phyloP scores from a whole-genome alignment of 441 rosid species.

The Gossypium davidsonii region DNA sequence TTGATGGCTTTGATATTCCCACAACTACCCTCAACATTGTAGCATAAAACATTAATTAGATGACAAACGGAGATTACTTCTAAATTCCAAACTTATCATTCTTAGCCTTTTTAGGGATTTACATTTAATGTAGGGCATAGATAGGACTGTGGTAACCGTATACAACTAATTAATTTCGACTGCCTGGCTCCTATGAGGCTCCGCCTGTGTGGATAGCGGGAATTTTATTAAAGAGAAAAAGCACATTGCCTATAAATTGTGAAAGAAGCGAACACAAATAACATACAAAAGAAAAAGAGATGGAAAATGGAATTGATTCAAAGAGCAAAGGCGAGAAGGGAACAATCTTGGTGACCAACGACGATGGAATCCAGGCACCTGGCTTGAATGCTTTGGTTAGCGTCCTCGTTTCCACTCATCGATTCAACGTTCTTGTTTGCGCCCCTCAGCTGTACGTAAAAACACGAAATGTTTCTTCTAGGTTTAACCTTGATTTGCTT shows the following conservation, averaged over 20 bases:
- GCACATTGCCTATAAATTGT: neutral
- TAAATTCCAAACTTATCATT: too few species aligned
- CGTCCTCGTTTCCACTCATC: conserved; percentile 58
- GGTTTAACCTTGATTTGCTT: neutral
- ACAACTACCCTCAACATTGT: too few species aligned
- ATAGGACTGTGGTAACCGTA: too few species aligned
- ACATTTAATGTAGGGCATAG: too few species aligned
- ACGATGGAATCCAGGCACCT: conserved; percentile 81
- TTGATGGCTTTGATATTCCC: too few species aligned
- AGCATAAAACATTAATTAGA: too few species aligned
- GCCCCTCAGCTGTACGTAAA: conserved; percentile 67
- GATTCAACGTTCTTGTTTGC: conserved; percentile 60
- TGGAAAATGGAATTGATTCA: neutral
- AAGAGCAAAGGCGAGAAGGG: conserved; percentile 28
- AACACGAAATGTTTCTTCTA: neutral
- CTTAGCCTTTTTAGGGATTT: too few species aligned
- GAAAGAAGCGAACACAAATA: neutral
- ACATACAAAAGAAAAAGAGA: neutral
- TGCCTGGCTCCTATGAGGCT: neutral
- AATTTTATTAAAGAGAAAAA: neutral
- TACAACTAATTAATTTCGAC: too few species aligned
- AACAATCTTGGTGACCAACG: conserved; percentile 67
- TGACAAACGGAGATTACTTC: too few species aligned
- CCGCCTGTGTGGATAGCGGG: neutral
- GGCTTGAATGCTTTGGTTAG: conserved; percentile 58